Base-by-base conservation (phyloP, 139 green algal species). In the Tetradesmus lagerheimii region DNA sequence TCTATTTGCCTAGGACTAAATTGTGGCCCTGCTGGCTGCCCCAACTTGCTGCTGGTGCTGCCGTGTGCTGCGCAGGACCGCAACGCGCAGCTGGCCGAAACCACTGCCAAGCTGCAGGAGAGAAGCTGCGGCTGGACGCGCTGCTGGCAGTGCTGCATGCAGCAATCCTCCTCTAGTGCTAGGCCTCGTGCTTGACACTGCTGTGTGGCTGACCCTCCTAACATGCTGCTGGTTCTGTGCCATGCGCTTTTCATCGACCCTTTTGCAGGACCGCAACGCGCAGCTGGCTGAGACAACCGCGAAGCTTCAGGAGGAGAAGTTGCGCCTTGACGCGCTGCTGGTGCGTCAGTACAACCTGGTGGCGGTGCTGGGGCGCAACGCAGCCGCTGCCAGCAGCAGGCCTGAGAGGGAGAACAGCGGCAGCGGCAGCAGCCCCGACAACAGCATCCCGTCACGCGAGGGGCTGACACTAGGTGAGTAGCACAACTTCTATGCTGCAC, bases 311-410 rank as follows among this genome's bases (percentile, higher is more conserved):
- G 89, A 91, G 83, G 90, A 92, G 81, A 91, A 94, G 90, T 75
- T 91, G 86, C 92, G 92, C n/a, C 92, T 93, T 53, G 92, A 94
- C 78, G 92, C 90, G 31, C 71, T 94, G 88, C 84, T 94, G 45
- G 89, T 94, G n/a, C 84, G 92, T 35, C 92, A 94, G 89, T 94
- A 93, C 90, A 92, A 94, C 78, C 90, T 94, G 85, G 67, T 94
- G 38, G 57, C 35, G 39, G 67, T 94, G 92, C 92, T 92, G 39
- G 89, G 89, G 4, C 57, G 39, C 47, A 62, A 62, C 47, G 47
- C 47, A 14, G 47, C n/a, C n/a, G n/a, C 47, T 16, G 47, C 47
- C 47, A n/a, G 76, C 47, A 1, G 75, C 50, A 25, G 50, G 45
- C n/a, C 50, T 27, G 25, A 14, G 50, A 64, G 15, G 50, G 50